Base-by-base conservation (phyloP, 2,329 filamentous ascomycete species). In the Aspergillus melleus region DNA sequence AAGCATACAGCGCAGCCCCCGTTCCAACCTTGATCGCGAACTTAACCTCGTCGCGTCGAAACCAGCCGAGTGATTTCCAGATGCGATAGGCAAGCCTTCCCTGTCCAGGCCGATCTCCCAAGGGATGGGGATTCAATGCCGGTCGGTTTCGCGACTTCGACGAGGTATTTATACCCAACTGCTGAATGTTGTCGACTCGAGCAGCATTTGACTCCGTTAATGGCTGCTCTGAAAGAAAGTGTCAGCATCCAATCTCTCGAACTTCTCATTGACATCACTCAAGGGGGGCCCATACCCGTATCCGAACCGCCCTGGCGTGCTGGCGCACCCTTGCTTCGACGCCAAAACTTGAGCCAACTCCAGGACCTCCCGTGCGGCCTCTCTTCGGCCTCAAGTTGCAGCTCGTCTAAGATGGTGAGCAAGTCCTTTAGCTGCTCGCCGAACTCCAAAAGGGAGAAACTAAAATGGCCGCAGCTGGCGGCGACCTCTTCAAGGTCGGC, bases 401-500 rank as follows among this genome's bases (percentile, higher is more conserved):
- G 77, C 47, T 96, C 91, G 70, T 97, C 92, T 4, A 99, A 79
- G 0, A 95, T 88, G 55, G 91, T 87, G 49, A 99, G 77, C 67
- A 96, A 95, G 12, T 85, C 85, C 65, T 91, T 87, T 79, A 96
- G 90, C 71, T 97, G 92, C 71, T 96, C 91, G 0, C 92, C 93
- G 70, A 98, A 94, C 66, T 95, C 90, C 63, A 95, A 86, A 26
- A 99, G 81, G 49, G 90, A 96, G 73, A 95, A 97, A 71, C 91
- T 94, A 72, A 98, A 99, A 76, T 98, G 93, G 0, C 95, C 94
- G 70, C 95, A 99, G 58, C 93, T 96, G n/a, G 95, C 94, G 46
- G 94, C 93, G 11, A 98, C 93, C 75, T 99, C 95, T 74, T 99
- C 95, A 59, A 96, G 92, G 74, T 98, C 95, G 2, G 94, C 95